Conservation (phyloP, 441 rosid genomes). For the Arabidopsis hybrid region DNA sequence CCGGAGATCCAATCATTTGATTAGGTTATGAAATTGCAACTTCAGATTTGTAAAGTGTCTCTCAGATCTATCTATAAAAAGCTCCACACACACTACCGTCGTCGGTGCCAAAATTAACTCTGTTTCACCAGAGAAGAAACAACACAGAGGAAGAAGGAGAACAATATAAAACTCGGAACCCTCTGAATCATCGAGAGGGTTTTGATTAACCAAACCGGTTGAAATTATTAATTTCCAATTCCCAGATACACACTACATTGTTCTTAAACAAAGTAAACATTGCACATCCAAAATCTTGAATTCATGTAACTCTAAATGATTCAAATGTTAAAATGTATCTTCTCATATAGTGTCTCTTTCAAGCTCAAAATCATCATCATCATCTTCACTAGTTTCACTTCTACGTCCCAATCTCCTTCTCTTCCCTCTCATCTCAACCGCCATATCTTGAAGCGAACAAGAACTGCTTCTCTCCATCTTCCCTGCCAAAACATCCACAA, state of each 20-base stretch:
- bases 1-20: constrained; percentile 57
- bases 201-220: too few relatives aligned
- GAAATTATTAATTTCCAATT: too few relatives aligned
- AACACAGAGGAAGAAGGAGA: too few relatives aligned
- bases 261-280: too few relatives aligned
- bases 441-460: constrained; percentile 69
- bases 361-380: constrained; percentile 50
- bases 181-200: too few relatives aligned
- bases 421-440: constrained; percentile 71
- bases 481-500: constrained; percentile 66
- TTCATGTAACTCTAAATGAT: not conserved
- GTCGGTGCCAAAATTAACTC: constrained; percentile 37
- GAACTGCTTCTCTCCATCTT: constrained; percentile 84
- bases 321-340: constrained; percentile 4
- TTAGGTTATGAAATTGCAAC: not conserved
- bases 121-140: constrained; percentile 3
- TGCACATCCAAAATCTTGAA: too few relatives aligned
- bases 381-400: constrained; percentile 52
- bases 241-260: too few relatives aligned
- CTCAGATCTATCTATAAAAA: constrained; percentile 28
- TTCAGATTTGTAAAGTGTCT: constrained; percentile 29
- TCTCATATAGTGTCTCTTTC: constrained; percentile 47
- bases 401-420: constrained; percentile 48
- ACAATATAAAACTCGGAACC: too few relatives aligned
- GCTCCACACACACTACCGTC: constrained; percentile 20